Evolutionary conservation across 2,329 filamentous ascomycete genomes (phyloP), one percentile per base, ranked within the genome.

Genomic region (Sordariomycetes sp.): DNA sequence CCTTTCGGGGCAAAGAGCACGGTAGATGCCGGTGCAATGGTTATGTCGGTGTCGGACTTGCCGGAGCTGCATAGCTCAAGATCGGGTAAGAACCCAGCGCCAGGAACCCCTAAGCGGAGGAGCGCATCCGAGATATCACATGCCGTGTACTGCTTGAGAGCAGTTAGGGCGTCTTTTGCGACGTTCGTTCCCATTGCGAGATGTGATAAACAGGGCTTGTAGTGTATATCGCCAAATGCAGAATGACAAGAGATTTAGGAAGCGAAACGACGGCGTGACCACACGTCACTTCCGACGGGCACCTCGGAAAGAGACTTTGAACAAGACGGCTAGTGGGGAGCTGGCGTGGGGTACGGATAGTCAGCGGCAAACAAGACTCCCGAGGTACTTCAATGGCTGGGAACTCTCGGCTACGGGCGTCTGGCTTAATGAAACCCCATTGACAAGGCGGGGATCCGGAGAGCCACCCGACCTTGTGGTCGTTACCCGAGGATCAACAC

Each of bases 91-190:
- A 83, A 84, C 57, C 87, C 87, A 28, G 83, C 85, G 53, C 79
- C 77, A 12, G 83, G 76, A 10, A 85, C 78, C 59, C 85, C 78
- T 53, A 90, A 75, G 64, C 85, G 87, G 57, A 89, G 75, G 1
- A 90, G 76, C 6, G 85, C 86, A 67, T 90, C 87, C 12, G 86
- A 87, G 60, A 89, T 74, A 75, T 88, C 76, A 66, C 76, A 78
- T 42, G 76, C 73, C 20, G 69, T 70, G 63, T 76, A 76, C 42
- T 67, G 62, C 58, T 62, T 63, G 25, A 74, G 69, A 57, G 62
- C 60, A 56, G 64, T 60, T 57, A 64, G 20, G 34, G 65, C 62
- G 36, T 62, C 53, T 10, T 32, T 57, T 22, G 39, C 28, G 55
- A 42, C 12, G 28, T 60, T 45, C 7, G 24, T 4, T 34, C 24